A percentile compares a stretch with the other conserved stretches of the same genome.
Conservation (phyloP, 2,329 filamentous ascomycete genomes). For the Colletotrichum sp. region DNA sequence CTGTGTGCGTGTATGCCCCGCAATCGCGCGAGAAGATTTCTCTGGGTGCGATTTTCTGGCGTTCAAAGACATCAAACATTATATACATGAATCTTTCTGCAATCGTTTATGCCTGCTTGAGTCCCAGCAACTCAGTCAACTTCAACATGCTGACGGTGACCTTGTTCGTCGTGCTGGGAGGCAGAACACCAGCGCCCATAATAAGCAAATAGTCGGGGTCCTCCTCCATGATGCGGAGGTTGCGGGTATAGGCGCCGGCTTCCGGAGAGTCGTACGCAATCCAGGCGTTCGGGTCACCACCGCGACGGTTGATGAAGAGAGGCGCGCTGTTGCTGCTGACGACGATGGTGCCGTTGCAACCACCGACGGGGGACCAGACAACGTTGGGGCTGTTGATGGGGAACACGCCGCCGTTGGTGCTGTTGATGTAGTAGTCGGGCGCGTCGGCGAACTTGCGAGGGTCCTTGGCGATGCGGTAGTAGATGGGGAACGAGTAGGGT, state of each 20-base stretch:
- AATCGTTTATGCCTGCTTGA: conserved; percentile 3
- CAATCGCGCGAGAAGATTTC: not conserved
- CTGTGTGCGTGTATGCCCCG: not conserved
- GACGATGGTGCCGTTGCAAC: conserved; percentile 50
- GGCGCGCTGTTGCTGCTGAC: conserved; percentile 42
- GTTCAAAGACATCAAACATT: not conserved
- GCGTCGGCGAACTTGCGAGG: conserved; percentile 42
- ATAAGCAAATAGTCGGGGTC: conserved; percentile 43
- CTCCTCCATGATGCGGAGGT: conserved; percentile 38
- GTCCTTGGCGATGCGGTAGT: conserved; percentile 47
- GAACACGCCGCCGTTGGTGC: conserved; percentile 32
- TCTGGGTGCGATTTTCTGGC: accelerated
- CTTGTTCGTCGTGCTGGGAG: conserved; percentile 51
- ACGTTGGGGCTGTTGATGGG: conserved; percentile 48
- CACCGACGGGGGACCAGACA: conserved; percentile 47
- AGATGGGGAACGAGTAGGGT: conserved; percentile 44
- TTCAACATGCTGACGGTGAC: conserved; percentile 41
- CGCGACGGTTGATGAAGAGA: conserved; percentile 47
- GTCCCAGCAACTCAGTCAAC: conserved; percentile 26
- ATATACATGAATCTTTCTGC: not conserved
- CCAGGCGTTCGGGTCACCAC: conserved; percentile 43
- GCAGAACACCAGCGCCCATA: conserved; percentile 49
- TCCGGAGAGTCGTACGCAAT: conserved; percentile 38
- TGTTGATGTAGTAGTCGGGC: conserved; percentile 34
- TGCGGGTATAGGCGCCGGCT: conserved; percentile 40